Evolutionary conservation across 352 stramenopile species (phyloP).

Genomic region (Saprolegnia parasitica): DNA sequence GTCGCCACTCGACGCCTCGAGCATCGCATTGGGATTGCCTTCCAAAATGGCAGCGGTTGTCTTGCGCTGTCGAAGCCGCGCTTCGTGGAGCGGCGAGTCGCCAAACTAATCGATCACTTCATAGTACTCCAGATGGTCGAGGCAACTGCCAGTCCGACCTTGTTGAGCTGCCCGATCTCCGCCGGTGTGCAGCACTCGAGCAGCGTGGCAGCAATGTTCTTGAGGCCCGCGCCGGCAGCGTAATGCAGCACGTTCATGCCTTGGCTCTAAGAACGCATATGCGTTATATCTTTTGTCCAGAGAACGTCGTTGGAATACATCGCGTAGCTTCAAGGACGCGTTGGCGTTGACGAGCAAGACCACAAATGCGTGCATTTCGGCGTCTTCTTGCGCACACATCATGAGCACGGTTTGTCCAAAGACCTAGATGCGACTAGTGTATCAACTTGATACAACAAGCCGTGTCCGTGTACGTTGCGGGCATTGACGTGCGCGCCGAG

Average conservation of each 20-base stretch:
- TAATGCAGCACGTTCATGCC: conserved; percentile 72
- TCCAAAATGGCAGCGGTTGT: conserved; percentile 1
- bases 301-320: conserved; percentile 38
- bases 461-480: conserved; percentile 61
- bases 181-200: conserved; percentile 16
- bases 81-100: conserved; percentile 12
- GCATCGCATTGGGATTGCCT: not conserved
- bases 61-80: conserved; percentile 1
- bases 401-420: conserved; percentile 72
- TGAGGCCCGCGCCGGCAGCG: conserved; percentile 41
- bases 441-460: conserved; percentile 1
- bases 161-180: conserved; percentile 18
- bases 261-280: conserved; percentile 40
- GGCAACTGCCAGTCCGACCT: not conserved
- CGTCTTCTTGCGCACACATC: conserved; percentile 55
- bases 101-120: conserved; percentile 18
- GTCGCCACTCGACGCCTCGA: not conserved
- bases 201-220: conserved; percentile 15
- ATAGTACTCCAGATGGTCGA: not conserved
- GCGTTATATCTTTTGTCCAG: not conserved
- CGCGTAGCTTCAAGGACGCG: conserved; percentile 49
- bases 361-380: conserved; percentile 56
- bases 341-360: conserved; percentile 73
- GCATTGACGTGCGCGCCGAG: conserved; percentile 61
- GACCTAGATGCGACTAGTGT: conserved; percentile 35